Base-by-base conservation (phyloP, 352 stramenopile genomes). In the Pythium diclinum region DNA sequence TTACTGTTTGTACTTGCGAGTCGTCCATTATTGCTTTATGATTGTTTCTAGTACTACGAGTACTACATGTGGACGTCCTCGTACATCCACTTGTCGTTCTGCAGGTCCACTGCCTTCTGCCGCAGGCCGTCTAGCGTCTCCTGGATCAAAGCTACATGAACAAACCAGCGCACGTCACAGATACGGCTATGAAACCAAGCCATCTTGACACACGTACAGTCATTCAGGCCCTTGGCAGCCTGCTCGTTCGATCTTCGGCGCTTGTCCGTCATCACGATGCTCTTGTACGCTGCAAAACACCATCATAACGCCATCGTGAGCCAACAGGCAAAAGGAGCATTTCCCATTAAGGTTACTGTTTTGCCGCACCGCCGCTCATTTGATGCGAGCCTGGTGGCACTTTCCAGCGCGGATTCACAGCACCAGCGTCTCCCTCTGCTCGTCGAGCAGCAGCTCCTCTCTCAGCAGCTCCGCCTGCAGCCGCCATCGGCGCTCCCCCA, bases 71-170 rank as follows among this genome's bases (percentile, higher is more conserved):
- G 70, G 17, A 86, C 72, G 44, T 90, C 79, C 42, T 90, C 72
- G 59, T 87, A 89, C 74, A 89, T 88, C 83, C 83, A 92, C 60
- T 82, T 79, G 75, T 92, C 79, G 25, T 87, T 72, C 60, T 90
- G 77, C 44, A 92, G 71, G 44, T 81, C 68, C 33, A 73, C 65
- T 11, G 79, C 78, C 44, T 87, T 90, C 54, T 71, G 46, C 8
- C 81, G 79, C 42, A 92, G 60, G 8, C 19, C 60, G n/a, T 67
- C 65, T 11, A 92, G 72, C 40, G 78, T 87, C 52, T 90, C 83
- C 23, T 90, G 61, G 40, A 84, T 56, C 59, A 89, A 49, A 28
- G 65, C 79, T 91, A 40, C 28, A 59, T 5, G 6, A 48, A 53
- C 3, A 44, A 10, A 51, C 13, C 30, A 48, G 42, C 19, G 14